Base-by-base conservation (phyloP, 2,329 filamentous ascomycete species). In the Curvularia spicifera region DNA sequence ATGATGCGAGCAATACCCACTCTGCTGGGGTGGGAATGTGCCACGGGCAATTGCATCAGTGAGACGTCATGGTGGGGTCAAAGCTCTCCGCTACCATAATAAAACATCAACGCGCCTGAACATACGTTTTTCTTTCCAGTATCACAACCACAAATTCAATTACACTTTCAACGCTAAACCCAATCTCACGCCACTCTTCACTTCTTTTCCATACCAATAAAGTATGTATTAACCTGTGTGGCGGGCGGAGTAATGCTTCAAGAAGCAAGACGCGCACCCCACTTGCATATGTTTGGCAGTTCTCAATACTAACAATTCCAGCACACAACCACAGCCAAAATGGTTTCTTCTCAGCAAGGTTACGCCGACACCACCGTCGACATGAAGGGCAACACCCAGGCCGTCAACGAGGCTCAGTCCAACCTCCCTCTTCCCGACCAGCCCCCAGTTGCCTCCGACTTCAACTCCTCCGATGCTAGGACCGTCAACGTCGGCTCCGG, bases 351-450 rank as follows among this genome's bases (percentile, higher is more conserved):
- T 33, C 59, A 66, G 53, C 68, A 70, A 68, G 68, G 68, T 48
- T 65, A 69, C 31, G 40, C 63, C 37, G 56, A 60, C 22, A 68
- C 66, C 43, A 51, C 53, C 47, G 45, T 47, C 55, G 69, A 69
- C 62, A 71, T 72, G 67, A 61, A 71, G 51, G 70, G 67, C 53
- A 69, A 73, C 50, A 28, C 61, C 26, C 45, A 89, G 54, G 81
- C 89, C 76, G 89, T 93, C 72, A 85, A 88, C 51, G 79, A 90
- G 76, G 83, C 83, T 71, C 83, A 89, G 79, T 79, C 87, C 76
- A 91, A 92, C 78, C 87, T 96, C 31, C 90, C 90, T 51, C 85
- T 93, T 50, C 91, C 91, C 18, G 90, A 94, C 2, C 83, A 93
- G 65, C 91, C 91, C 22, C 90, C 90, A 1, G 80, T 78, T n/a